These are phyloP conservation scores for Verbena officinalis DNA, from an alignment of 257 asterid species.

Conservation along the genomic window DNA sequence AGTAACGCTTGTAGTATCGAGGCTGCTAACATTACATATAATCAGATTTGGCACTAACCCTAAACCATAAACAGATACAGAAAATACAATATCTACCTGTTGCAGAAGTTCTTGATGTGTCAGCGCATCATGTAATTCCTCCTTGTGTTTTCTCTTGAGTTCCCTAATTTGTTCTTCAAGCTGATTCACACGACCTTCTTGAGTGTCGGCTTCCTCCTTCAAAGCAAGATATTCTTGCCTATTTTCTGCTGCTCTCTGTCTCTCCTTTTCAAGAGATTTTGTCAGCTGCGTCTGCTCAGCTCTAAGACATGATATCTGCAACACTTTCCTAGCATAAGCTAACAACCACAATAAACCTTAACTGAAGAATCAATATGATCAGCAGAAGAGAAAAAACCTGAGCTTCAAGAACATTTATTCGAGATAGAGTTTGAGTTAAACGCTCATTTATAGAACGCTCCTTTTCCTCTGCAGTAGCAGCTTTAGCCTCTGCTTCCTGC, in stretches of 20 bases:
- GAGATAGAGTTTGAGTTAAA: constrained; percentile 76
- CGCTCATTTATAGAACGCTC: constrained; percentile 79
- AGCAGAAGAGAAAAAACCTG: constrained; percentile 52
- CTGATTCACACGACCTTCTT: constrained; percentile 75
- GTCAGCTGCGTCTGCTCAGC: constrained; percentile 84
- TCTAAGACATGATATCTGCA: constrained; percentile 81
- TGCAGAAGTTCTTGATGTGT: constrained; percentile 86
- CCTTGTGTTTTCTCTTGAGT: constrained; percentile 83
- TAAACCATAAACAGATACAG: constrained; percentile 2
- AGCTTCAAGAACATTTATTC: constrained; percentile 84
- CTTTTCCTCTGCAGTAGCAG: constrained; percentile 78
- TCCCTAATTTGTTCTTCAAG: constrained; percentile 82
- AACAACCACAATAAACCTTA: constrained; percentile 29
- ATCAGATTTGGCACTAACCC: constrained; percentile 6
- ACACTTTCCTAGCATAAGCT: constrained; percentile 29
- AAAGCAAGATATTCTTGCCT: constrained; percentile 83
- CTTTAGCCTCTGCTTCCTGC: constrained; percentile 84
- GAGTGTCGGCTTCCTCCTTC: constrained; percentile 91
- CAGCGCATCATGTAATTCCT: constrained; percentile 82
- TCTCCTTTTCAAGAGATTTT: constrained; percentile 83
- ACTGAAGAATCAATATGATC: constrained; percentile 9
- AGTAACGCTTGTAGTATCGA: not conserved
- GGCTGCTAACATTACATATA: not conserved
- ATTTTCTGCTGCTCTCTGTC: constrained; percentile 78
- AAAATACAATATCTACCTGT: constrained; percentile 59